Evolutionary conservation across 2,329 filamentous ascomycete genomes (phyloP).

Genomic region (Neobulgaria alba): DNA sequence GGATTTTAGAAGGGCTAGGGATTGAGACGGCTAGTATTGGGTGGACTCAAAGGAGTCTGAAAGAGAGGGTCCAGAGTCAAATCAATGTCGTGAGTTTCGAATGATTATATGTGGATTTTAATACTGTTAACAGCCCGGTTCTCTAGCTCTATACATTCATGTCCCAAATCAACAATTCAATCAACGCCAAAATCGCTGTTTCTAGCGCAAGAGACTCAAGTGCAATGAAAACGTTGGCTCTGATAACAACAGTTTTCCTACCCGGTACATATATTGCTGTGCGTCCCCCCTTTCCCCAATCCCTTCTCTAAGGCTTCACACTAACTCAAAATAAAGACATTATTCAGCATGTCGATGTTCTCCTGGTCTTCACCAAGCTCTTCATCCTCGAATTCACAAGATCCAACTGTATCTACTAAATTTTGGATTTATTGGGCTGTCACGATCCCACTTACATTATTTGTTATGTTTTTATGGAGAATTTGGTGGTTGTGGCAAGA

Average conservation of each 20-base stretch:
- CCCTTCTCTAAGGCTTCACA: neutral
- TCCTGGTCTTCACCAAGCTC: neutral
- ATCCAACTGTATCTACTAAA: neutral
- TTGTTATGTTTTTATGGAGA: neutral
- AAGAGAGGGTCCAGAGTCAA: slow-evolving; percentile 3
- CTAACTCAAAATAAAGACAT: neutral
- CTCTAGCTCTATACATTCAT: neutral
- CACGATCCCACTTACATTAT: neutral
- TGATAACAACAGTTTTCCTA: slow-evolving; percentile 39
- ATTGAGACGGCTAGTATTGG: neutral
- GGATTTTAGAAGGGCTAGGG: neutral
- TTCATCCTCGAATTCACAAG: neutral
- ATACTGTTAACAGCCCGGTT: neutral
- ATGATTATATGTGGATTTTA: neutral
- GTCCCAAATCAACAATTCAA: slow-evolving; percentile 4
- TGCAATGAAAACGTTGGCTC: slow-evolving; percentile 6
- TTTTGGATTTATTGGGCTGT: neutral
- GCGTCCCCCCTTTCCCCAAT: neutral
- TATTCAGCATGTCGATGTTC: neutral
- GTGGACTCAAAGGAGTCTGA: neutral
- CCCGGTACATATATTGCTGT: slow-evolving; percentile 49
- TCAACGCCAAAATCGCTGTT: slow-evolving; percentile 5
- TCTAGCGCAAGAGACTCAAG: slow-evolving; percentile 3
- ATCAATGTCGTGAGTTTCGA: slow-evolving; percentile 3
- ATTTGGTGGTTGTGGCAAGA: neutral